Evolutionary conservation across 257 asterid genomes (phyloP), one percentile per base, ranked within the genome.

Genomic region (Plantago major): DNA sequence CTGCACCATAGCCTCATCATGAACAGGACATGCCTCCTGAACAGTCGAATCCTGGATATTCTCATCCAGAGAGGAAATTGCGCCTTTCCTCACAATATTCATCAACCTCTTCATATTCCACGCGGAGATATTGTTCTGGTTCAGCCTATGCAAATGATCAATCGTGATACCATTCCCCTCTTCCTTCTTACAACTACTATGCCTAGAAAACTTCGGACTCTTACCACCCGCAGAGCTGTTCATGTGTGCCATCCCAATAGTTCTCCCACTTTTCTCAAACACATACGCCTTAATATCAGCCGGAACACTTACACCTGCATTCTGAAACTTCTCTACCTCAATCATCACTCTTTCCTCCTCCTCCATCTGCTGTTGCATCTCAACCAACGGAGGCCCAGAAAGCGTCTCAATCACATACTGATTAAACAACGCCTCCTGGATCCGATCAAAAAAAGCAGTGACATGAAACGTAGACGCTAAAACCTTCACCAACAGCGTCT

Each of bases 91-190:
- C 8, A 76, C 92, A 10, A 79, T 71, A 53, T 75, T 81, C 46
- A 82, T 79, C 78, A 84, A 26, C 74, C 88, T 81, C 73, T 84
- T 84, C 88, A 82, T 82, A 67, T 82, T 82, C 83, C 85, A 76
- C 40, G 88, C 88, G 11, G 88, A 76, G 52, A 82, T 55, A 52
- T 82, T 82, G 54, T 74, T 55, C 77, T 82, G 83, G 71, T 82
- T 82, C 74, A 82, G 60, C 74, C 85, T 64, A 62, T 79, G 85
- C 63, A 82, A 58, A 65, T 76, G 81, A 57, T 76, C 78, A 26
- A 82, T 75, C 2, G 74, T 64, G 18, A 82, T 79, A n/a, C 78
- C 76, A 37, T 50, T 80, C 49, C 63, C 37, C 59, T 67, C 71
- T 40, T 77, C 83, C 70, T 73, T 74, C 71, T 61, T 76, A 15